Base-by-base conservation (phyloP, 257 asterid genomes). In the Cynanchum wilfordii region DNA sequence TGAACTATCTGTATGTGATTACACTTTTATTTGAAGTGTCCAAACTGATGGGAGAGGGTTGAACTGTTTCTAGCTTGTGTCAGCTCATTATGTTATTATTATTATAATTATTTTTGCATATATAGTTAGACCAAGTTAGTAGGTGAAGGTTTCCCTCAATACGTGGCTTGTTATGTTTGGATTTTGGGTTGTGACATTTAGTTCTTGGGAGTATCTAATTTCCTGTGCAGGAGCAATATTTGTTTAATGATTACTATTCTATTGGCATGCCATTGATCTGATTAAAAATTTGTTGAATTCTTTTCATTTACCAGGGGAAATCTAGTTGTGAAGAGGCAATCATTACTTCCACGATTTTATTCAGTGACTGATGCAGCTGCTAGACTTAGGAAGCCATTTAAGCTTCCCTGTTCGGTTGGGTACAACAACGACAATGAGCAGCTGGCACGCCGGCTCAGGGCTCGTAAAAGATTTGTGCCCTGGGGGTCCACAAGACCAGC, bases 381-480 rank as follows among this genome's bases (percentile, higher is more conserved):
- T 63, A 82, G 84, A 66, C 75, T 85, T 76, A 83, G 99, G 71
- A 86, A 85, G 81, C 99, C 99, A 57, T 94, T 94, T 78, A 94
- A 91, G 80, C 96, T 97, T 74, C 99, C 96, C 30, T 82, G 87
- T 72, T 86, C 92, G 38, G 72, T 81, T 83, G 97, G 99, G 58
- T 91, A 91, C 81, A 80, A 83, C 16, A 87, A 82, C 62, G 85
- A 77, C 79, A 86, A 87, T 59, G 95, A 86, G 77, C 89, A 86
- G 77, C 83, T 94, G 59, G 73, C 87, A 45, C 90, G 90, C n/a
- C 85, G 93, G 76, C 97, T 94, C 57, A 83, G 83, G 62, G 97
- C 96, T 77, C 96, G 99, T 55, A 94, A 88, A 84, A 85, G 89
- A 79, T 94, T 94, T 75, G 97, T 94, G 71, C 99, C 99, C 5